A percentile compares a stretch with the other conserved stretches of the same genome.
Evolutionary conservation across 202 grass and related monocot species (phyloP).

Genomic region (Setaria italica): DNA sequence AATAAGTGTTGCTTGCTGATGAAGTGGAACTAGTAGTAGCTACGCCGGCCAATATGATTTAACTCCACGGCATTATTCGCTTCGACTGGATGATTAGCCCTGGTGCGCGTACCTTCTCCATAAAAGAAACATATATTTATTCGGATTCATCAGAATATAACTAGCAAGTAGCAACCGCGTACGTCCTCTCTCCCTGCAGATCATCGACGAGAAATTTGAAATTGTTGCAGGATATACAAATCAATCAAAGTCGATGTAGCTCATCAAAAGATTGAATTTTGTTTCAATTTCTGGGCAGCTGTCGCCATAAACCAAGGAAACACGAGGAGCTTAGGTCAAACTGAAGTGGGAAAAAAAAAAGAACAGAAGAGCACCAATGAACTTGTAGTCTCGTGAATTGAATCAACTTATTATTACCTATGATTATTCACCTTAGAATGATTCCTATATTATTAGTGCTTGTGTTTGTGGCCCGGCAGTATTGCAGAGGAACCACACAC

Average conservation of each 20-base stretch:
- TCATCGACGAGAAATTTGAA: neutral
- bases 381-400: neutral
- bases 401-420: neutral
- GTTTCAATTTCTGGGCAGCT: too few species aligned
- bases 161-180: neutral
- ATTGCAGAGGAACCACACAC: constrained; percentile 47
- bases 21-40: constrained; percentile 9
- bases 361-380: neutral
- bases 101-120: constrained; percentile 7
- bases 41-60: neutral
- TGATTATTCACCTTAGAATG: neutral
- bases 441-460: neutral
- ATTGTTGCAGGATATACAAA: neutral
- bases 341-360: neutral
- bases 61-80: neutral
- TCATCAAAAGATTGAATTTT: neutral
- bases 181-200: neutral
- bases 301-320: constrained; percentile 14
- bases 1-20: neutral
- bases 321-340: constrained; percentile 15
- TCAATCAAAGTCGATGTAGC: neutral
- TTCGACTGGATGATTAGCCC: constrained; percentile 3
- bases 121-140: neutral
- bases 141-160: neutral
- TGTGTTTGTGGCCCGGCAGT: constrained; percentile 6